phyloP scores from a whole-genome alignment of 164 flowering plant species.

The Dillenia turbinata region DNA sequence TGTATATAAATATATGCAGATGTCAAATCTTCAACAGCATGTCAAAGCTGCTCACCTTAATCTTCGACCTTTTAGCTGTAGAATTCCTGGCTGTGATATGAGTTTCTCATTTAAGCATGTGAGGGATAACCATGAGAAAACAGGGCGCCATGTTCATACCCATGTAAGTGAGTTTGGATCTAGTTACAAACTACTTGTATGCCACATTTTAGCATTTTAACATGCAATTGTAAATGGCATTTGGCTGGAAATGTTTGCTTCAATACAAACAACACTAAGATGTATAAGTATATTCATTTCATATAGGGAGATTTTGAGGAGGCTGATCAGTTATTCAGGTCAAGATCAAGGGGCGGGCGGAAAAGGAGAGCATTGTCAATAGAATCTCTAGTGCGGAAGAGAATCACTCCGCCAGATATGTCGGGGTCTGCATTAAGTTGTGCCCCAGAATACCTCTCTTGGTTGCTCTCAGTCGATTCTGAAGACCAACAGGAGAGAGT shows the following conservation, averaged over 20 bases:
- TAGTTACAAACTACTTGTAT: too few relatives aligned
- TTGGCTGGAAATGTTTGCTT: too few relatives aligned
- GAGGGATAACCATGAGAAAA: conserved; percentile 78
- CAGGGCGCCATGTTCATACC: conserved; percentile 46
- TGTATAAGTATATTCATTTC: neutral
- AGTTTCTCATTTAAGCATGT: conserved; percentile 73
- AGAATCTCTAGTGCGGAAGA: conserved; percentile 56
- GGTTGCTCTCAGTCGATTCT: conserved; percentile 18
- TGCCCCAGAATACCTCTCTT: conserved; percentile 20
- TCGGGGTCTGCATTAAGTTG: conserved; percentile 13
- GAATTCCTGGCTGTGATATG: conserved; percentile 59
- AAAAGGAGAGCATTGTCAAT: conserved; percentile 43
- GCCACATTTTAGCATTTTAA: too few relatives aligned
- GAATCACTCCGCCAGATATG: conserved; percentile 40
- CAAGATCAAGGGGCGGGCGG: conserved; percentile 70
- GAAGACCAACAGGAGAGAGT: too few relatives aligned
- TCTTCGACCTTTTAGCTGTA: conserved; percentile 53
- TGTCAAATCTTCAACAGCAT: conserved; percentile 69
- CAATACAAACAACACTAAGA: too few relatives aligned
- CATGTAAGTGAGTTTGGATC: neutral
- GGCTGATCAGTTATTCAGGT: conserved; percentile 47
- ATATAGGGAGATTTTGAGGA: conserved; percentile 65
- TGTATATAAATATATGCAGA: conserved; percentile 34
- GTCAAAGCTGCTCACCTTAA: conserved; percentile 69
- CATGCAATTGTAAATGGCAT: too few relatives aligned